Base-by-base conservation (phyloP, 2,329 filamentous ascomycete species). In the Neoarthrinium moseri region DNA sequence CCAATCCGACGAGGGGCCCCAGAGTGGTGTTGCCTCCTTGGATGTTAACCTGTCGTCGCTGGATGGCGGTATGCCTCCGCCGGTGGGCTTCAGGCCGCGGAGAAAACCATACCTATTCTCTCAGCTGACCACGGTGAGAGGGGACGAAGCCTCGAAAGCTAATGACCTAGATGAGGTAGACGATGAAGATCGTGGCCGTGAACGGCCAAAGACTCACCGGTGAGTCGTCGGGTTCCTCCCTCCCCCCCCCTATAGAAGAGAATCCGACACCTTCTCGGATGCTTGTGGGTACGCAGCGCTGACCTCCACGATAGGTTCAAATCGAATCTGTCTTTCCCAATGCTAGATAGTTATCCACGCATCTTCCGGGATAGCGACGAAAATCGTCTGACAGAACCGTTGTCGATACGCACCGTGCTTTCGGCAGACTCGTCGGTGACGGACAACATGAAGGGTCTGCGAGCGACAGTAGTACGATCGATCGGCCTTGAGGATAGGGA, bases 401-500 rank as follows among this genome's bases (percentile, higher is more conserved):
- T 85, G 48, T 72, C 74, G 13, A 62, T 84, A 23, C 72, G 68
- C 34, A 79, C 82, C 35, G 75, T 83, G 2, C 69, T 97, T 38
- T 86, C 86, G 3, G 90, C 88, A 1, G 88, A 90, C 44, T 84
- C 87, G 10, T 77, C 78, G 6, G 84, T 95, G n/a, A 83, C 84
- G 11, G 72, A 79, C 17, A 79, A 81, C 26, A 72, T 96, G 36
- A 86, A 85, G 59, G 65, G 68, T 2, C 68, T 95, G 22, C 82
- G 87, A 54, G 70, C 75, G 18, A 74, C 86, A 11, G 83, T 87
- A 11, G 69, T 78, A 13, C 78, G 84, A 50, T 75, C 80, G 10
- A 74, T 91, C 13, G 73, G 75, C 0, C 57, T 92, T 3, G 89
- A 95, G 49, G 91, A 97, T 59, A 79, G 92, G 33, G 94, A 99